A percentile compares a stretch with the other conserved stretches of the same genome.
Conservation (phyloP, 2,329 filamentous ascomycete species). For the Tolypocladium album region DNA sequence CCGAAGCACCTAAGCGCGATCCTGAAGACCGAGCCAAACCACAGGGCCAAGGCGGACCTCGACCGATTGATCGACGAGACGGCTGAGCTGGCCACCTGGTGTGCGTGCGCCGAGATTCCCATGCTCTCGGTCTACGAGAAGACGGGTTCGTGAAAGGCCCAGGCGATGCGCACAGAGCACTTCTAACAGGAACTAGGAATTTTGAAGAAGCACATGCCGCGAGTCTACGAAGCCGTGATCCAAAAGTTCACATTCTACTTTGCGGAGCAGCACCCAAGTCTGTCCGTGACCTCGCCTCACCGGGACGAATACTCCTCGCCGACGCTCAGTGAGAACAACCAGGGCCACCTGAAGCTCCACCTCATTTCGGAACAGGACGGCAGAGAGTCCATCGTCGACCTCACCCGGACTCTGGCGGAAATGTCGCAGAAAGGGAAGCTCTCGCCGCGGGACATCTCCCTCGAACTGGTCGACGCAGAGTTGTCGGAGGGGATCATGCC, state of each 20-base stretch:
- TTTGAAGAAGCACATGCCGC: conserved; percentile 81
- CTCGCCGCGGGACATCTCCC: conserved; percentile 67
- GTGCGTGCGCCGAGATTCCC: conserved; percentile 77
- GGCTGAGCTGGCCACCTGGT: conserved; percentile 89
- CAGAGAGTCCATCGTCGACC: conserved; percentile 84
- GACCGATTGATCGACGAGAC: conserved; percentile 83
- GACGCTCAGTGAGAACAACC: conserved; percentile 14
- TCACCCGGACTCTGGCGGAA: conserved; percentile 86
- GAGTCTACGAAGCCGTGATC: conserved; percentile 68
- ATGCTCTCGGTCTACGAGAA: conserved; percentile 86
- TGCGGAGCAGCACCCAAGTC: conserved; percentile 58
- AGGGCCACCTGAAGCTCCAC: conserved; percentile 48
- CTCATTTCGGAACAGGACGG: conserved; percentile 84
- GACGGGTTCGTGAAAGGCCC: conserved; percentile 48
- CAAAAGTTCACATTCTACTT: conserved; percentile 82
- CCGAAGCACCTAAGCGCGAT: conserved; percentile 85
- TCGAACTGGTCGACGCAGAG: conserved; percentile 82
- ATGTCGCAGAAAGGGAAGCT: conserved; percentile 91
- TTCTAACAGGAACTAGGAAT: conserved; percentile 47
- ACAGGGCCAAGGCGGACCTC: conserved; percentile 60
- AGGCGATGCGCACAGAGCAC: conserved; percentile 14
- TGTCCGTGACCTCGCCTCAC: conserved; percentile 45
- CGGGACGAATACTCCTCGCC: conserved; percentile 23
- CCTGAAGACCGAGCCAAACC: conserved; percentile 60
- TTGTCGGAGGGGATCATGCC: conserved; percentile 68